Percentiles rank a stretch among this genome's conserved stretches.
phyloP scores from a whole-genome alignment of 108 stramenopile species.

The Cyclotella kingstonii region DNA sequence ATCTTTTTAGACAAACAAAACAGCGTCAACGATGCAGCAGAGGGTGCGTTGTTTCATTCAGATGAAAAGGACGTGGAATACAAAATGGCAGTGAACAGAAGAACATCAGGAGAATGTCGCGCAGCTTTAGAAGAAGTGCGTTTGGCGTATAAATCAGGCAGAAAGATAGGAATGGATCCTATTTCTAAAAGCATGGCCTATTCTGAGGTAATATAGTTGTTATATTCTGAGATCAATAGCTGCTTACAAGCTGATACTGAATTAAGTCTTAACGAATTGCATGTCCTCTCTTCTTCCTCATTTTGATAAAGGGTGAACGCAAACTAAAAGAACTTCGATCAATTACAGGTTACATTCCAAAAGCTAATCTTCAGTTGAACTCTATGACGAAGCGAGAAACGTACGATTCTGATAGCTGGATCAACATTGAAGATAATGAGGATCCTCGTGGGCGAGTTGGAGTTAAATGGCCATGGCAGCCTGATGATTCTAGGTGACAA shows the following conservation, averaged over 20 bases:
- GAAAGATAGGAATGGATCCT: conserved; percentile 47
- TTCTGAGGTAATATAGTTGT: conserved; percentile 52
- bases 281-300: not conserved
- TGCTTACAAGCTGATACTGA: too few species aligned
- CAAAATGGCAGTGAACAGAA: conserved; percentile 1
- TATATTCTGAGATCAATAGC: not conserved
- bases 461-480: conserved; percentile 74
- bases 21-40: not conserved
- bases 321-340: conserved; percentile 50
- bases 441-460: conserved; percentile 77
- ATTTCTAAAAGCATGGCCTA: conserved; percentile 50
- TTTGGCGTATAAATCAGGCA: conserved; percentile 25
- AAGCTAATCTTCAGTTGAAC: conserved; percentile 4
- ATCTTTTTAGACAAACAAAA: conserved; percentile 30
- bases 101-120: conserved; percentile 48
- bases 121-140: conserved; percentile 48
- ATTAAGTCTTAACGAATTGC: not conserved
- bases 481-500: too few species aligned
- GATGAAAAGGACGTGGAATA: not conserved
- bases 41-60: not conserved
- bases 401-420: conserved; percentile 65
- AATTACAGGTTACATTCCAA: conserved; percentile 48
- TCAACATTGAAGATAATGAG: conserved; percentile 69
- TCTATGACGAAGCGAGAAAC: not conserved
- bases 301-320: conserved; percentile 43